Evolutionary conservation across 164 flowering plant genomes (phyloP).

Genomic region (Nymphaea thermarum): DNA sequence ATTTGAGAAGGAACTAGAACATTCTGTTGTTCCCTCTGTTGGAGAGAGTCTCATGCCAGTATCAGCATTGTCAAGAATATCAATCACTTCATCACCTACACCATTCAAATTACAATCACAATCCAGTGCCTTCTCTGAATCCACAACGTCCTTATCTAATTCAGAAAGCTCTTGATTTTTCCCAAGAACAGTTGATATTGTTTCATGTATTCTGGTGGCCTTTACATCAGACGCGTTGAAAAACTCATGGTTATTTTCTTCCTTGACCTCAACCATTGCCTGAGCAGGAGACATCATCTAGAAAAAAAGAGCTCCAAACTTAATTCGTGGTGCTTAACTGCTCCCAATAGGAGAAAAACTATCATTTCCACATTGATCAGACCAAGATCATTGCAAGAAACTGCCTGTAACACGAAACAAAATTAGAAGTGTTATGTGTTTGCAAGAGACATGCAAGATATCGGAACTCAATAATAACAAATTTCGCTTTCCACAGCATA

Average conservation of each 20-base stretch:
- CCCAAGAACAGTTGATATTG: constrained; percentile 7
- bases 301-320: too few species aligned
- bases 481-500: too few species aligned
- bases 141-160: constrained; percentile 13
- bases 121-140: constrained; percentile 24
- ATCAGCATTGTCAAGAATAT: constrained; percentile 27
- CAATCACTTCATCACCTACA: constrained; percentile 24
- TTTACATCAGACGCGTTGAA: background rate
- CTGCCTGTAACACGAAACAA: too few species aligned
- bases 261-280: constrained; percentile 6
- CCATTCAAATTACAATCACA: constrained; percentile 16
- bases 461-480: too few species aligned
- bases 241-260: constrained; percentile 5
- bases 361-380: too few species aligned
- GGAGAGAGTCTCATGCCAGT: constrained; percentile 12
- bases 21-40: constrained; percentile 76
- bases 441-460: too few species aligned
- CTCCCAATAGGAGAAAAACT: too few species aligned
- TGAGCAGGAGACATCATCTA: constrained; percentile 29
- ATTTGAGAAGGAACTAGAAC: constrained; percentile 78
- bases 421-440: too few species aligned
- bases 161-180: constrained; percentile 1
- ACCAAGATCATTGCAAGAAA: too few species aligned
- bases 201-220: constrained; percentile 4
- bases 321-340: too few species aligned